Evolutionary conservation across 495 filamentous ascomycete genomes (phyloP).

Genomic region (Aspergillus cavernicola): DNA sequence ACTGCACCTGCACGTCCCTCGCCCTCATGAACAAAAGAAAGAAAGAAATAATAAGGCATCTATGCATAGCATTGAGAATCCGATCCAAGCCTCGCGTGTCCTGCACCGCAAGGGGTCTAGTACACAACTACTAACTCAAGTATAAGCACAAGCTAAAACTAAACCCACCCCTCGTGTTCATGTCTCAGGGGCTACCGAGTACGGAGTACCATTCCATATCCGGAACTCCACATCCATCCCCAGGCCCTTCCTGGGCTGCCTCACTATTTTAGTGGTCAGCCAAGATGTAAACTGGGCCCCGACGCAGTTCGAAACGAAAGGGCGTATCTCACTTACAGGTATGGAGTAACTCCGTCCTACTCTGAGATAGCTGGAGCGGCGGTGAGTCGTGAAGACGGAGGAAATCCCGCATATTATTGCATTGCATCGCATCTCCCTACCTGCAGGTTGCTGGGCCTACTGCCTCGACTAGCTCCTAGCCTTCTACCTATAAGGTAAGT

Average conservation of each 20-base stretch:
- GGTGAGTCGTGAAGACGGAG: no score
- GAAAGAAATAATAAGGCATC: slow-evolving; percentile 8
- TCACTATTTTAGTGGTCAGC: background rate
- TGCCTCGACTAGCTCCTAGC: no score
- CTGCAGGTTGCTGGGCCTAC: no score
- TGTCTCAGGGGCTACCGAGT: background rate
- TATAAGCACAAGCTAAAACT: no score
- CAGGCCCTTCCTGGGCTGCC: no score
- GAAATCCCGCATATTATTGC: no score
- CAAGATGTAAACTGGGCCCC: background rate
- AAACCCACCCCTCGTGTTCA: slow-evolving; percentile 22
- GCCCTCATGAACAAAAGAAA: background rate
- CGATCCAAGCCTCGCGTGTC: background rate
- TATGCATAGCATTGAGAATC: slow-evolving; percentile 5
- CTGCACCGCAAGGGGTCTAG: background rate
- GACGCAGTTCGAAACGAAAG: slow-evolving; percentile 3
- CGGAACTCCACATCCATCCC: background rate
- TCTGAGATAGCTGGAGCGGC: no score
- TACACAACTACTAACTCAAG: background rate
- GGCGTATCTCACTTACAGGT: no score
- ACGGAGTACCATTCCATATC: background rate
- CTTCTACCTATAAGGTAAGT: no score
- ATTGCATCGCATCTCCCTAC: no score
- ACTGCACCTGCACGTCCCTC: background rate
- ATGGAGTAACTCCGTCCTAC: no score